A percentile compares a stretch with the other conserved stretches of the same genome.
Conservation (phyloP, 257 asterid genomes). For the Ophiorrhiza pumila region DNA sequence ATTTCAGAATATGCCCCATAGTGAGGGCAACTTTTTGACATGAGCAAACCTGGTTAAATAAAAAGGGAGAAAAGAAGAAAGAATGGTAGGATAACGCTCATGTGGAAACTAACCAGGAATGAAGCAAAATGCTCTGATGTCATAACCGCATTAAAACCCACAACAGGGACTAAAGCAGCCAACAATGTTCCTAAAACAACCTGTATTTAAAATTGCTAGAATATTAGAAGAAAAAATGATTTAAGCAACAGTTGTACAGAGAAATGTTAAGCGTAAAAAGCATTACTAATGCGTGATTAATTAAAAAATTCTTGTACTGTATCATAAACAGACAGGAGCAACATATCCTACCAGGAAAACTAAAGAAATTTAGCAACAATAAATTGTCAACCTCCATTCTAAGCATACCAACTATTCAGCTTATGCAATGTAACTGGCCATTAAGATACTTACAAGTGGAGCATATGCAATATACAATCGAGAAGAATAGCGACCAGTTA, state of each 20-base stretch:
- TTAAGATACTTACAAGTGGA: constrained; percentile 73
- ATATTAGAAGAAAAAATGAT: background rate
- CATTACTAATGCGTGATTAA: background rate
- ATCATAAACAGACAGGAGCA: background rate
- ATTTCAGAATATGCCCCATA: background rate
- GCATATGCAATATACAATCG: constrained; percentile 98
- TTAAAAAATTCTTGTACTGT: background rate
- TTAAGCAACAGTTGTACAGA: background rate
- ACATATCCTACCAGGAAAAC: background rate
- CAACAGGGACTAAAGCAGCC: constrained; percentile 96
- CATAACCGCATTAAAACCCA: constrained; percentile 97
- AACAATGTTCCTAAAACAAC: constrained; percentile 87
- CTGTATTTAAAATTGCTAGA: constrained; percentile 35
- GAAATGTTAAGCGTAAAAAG: background rate
- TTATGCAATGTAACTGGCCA: constrained; percentile 7
- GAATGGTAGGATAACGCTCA: constrained; percentile 13
- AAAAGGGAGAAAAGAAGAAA: background rate
- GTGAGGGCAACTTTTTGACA: background rate
- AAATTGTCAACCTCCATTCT: background rate
- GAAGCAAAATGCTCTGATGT: constrained; percentile 99
- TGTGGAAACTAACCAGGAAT: constrained; percentile 60
- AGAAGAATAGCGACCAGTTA: constrained; percentile 93
- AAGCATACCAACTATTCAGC: background rate
- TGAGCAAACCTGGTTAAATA: background rate
- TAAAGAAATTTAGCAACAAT: background rate